These are phyloP conservation scores for Cladorrhinum sp. DNA, from an alignment of 2,329 filamentous ascomycete species.

Conservation along the genomic window DNA sequence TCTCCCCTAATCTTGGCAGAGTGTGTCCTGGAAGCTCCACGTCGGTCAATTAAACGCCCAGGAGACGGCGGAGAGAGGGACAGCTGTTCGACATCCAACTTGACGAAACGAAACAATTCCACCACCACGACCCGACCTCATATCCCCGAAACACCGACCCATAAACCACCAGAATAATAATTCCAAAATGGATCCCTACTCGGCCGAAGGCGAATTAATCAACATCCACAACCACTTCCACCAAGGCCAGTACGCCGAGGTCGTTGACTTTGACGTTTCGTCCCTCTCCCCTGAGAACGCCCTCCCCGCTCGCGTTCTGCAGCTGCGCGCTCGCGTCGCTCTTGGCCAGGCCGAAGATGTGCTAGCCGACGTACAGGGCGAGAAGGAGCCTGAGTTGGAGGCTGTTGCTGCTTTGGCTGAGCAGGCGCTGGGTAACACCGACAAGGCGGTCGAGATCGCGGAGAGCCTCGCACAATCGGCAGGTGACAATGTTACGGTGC, in stretches of 20 bases:
- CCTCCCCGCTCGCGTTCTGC: constrained; percentile 71
- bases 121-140: not conserved
- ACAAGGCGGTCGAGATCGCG: constrained; percentile 60
- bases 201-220: constrained; percentile 67
- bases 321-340: constrained; percentile 79
- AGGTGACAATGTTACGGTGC: constrained; percentile 74
- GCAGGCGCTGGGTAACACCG: constrained; percentile 56
- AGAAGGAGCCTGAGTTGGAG: constrained; percentile 65
- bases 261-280: constrained; percentile 80
- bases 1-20: not conserved
- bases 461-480: constrained; percentile 66
- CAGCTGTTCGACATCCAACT: not conserved
- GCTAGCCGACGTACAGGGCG: constrained; percentile 63
- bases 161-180: not conserved
- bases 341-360: constrained; percentile 75
- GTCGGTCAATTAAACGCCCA: constrained; percentile 17
- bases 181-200: constrained; percentile 63
- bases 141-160: not conserved
- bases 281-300: constrained; percentile 76
- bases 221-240: constrained; percentile 70
- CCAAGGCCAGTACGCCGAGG: constrained; percentile 81
- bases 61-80: not conserved
- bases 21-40: constrained; percentile 18
- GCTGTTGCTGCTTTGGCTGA: constrained; percentile 76
- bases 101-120: not conserved